phyloP scores from a whole-genome alignment of 108 stramenopile genomes.

The Licmophora abbreviata region DNA sequence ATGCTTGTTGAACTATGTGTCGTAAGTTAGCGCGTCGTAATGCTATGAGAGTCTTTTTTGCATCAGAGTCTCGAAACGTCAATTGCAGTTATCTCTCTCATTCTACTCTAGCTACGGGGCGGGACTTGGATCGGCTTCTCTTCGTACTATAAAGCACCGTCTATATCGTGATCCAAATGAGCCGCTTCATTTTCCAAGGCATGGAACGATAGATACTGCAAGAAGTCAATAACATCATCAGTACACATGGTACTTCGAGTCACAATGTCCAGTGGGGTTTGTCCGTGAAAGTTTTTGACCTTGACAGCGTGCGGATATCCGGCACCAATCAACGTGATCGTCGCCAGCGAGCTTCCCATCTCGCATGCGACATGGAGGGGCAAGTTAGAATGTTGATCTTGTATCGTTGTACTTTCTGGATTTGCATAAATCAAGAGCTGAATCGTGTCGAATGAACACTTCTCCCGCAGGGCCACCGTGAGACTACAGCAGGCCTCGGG shows the following conservation, averaged over 20 bases:
- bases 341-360: slow-evolving; percentile 2
- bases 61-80: no score
- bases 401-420: slow-evolving; percentile 13
- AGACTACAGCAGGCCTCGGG: slow-evolving; percentile 11
- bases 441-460: not conserved
- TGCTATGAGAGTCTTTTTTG: no score
- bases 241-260: slow-evolving; percentile 17
- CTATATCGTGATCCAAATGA: slow-evolving; percentile 15
- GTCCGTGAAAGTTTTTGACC: slow-evolving; percentile 33
- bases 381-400: slow-evolving; percentile 26
- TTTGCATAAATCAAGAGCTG: slow-evolving; percentile 23
- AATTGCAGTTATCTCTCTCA: no score
- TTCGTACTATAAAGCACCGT: no score
- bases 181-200: slow-evolving; percentile 4
- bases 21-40: no score
- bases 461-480: slow-evolving; percentile 3
- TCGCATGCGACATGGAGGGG: slow-evolving; percentile 33
- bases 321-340: slow-evolving; percentile 13
- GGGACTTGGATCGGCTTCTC: no score
- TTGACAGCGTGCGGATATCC: slow-evolving; percentile 24
- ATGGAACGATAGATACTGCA: slow-evolving; percentile 17
- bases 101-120: no score
- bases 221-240: slow-evolving; percentile 30
- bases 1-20: no score
- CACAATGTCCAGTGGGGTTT: slow-evolving; percentile 43